A percentile compares a stretch with the other conserved stretches of the same genome.
phyloP scores from a whole-genome alignment of 495 filamentous ascomycete species.

The Aspergillus mulundensis region DNA sequence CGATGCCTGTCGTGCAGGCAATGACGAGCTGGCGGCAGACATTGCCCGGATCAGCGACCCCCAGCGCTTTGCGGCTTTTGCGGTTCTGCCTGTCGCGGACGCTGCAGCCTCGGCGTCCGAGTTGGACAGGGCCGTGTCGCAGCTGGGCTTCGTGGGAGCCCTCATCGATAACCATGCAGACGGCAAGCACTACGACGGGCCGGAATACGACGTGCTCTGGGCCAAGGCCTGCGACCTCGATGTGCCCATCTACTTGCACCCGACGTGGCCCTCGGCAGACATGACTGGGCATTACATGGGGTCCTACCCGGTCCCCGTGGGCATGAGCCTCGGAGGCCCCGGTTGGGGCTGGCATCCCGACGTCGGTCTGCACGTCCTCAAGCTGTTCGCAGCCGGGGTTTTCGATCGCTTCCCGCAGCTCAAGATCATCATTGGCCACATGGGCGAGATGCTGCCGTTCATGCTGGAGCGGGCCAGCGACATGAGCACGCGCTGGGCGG shows the following conservation, averaged over 20 bases:
- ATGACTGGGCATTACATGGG: constrained; percentile 24
- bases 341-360: not conserved
- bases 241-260: constrained; percentile 56
- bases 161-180: constrained; percentile 27
- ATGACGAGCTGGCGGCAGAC: not conserved
- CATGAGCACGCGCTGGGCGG: not conserved
- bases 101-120: constrained; percentile 42
- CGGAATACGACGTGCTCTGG: constrained; percentile 50
- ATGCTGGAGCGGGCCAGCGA: not conserved
- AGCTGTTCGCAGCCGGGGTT: not conserved
- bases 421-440: not conserved
- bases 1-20: not conserved
- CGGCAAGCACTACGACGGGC: constrained; percentile 34
- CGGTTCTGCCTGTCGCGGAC: constrained; percentile 38
- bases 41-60: constrained; percentile 7
- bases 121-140: constrained; percentile 42
- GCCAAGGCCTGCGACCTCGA: constrained; percentile 40
- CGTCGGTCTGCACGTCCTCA: not conserved
- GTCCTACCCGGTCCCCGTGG: not conserved
- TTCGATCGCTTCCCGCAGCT: not conserved
- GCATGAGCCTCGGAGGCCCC: not conserved
- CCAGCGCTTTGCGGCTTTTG: constrained; percentile 45
- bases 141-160: constrained; percentile 47
- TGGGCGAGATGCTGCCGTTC: not conserved
- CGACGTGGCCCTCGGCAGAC: constrained; percentile 20